phyloP scores from a whole-genome alignment of 441 rosid species.

The Eruca vesicaria region DNA sequence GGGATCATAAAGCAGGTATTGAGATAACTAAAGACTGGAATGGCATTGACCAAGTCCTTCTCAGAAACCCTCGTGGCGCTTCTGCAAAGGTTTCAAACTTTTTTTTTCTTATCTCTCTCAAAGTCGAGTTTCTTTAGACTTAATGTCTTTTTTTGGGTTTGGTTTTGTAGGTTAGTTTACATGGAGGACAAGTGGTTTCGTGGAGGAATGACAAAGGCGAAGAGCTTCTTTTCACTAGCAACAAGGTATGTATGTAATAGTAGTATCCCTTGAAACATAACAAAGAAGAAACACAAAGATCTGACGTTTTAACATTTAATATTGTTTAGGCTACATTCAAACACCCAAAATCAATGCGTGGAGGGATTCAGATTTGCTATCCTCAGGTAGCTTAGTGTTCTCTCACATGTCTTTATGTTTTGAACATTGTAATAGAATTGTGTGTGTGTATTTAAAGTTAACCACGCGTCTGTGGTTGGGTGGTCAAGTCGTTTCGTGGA shows the following conservation, averaged over 20 bases:
- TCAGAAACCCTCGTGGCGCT: slow-evolving; percentile 71
- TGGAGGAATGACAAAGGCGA: slow-evolving; percentile 68
- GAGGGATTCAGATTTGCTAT: slow-evolving; percentile 77
- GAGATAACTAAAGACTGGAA: slow-evolving; percentile 73
- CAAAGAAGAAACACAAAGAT: neutral
- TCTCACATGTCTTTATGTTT: too few relatives aligned
- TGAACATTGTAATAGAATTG: neutral
- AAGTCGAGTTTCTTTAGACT: neutral
- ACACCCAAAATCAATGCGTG: slow-evolving; percentile 71
- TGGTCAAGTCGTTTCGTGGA: too few relatives aligned
- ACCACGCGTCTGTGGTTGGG: too few relatives aligned
- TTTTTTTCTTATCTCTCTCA: neutral
- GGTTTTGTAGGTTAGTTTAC: slow-evolving; percentile 48
- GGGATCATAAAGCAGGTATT: slow-evolving; percentile 67
- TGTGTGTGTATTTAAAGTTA: too few relatives aligned
- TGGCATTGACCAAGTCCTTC: slow-evolving; percentile 68
- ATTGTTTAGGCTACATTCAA: slow-evolving; percentile 55
- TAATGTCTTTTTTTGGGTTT: neutral
- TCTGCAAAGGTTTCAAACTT: slow-evolving; percentile 56
- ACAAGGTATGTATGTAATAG: slow-evolving; percentile 41
- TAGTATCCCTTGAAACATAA: neutral
- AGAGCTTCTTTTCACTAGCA: slow-evolving; percentile 67
- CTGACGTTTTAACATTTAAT: neutral
- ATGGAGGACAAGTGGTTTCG: slow-evolving; percentile 65
- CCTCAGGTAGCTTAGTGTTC: slow-evolving; percentile 73